Evolutionary conservation across 768 basidiomycete genomes (phyloP), one percentile per base, ranked within the genome.

Genomic region (Pisolithus microcarpus): DNA sequence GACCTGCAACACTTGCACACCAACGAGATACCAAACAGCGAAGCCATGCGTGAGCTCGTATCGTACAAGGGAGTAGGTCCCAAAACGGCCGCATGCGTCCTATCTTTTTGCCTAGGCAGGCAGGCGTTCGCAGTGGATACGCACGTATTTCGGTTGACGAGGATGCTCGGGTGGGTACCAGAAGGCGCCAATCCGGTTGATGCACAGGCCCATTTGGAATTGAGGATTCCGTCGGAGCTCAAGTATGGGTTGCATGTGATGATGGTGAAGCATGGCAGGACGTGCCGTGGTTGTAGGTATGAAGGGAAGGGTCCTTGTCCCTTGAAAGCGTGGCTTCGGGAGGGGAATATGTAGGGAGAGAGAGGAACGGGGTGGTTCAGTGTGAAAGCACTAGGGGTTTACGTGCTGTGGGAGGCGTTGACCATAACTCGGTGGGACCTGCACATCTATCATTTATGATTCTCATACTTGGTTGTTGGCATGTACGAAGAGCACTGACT

Each of bases 111-210:
- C 55, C 68, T 84, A 7, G 79, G 76, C 5, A 69, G 81, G n/a
- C 70, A 77, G 42, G 77, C 78, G 0, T 82, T 83, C 50, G 79
- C 82, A 0, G 82, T 84, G 45, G 81, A 84, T 53, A 84, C 82
- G 7, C 81, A 82, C 53, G 75, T 84, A 23, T 82, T 74, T 57
- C 69, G 81, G 13, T 60, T 82, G 50, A 74, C 72, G 61, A 76
- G 67, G 47, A 50, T 82, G 48, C 44, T 65, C 18, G 71, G 70
- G 4, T 74, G 73, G 73, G 69, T 73, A n/a, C 73, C 73, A 3
- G 44, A 56, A 47, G 58, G 50, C 23, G 75, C 79, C 15, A 73
- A 80, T 58, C 63, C 78, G 1, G 71, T 82, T 2, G 68, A 69
- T 5, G 70, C 81, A 1, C 81, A 82, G 62, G 79, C 77, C 10